A percentile compares a stretch with the other conserved stretches of the same genome.
phyloP scores from a whole-genome alignment of 768 basidiomycete genomes.

The Russula sp. region DNA sequence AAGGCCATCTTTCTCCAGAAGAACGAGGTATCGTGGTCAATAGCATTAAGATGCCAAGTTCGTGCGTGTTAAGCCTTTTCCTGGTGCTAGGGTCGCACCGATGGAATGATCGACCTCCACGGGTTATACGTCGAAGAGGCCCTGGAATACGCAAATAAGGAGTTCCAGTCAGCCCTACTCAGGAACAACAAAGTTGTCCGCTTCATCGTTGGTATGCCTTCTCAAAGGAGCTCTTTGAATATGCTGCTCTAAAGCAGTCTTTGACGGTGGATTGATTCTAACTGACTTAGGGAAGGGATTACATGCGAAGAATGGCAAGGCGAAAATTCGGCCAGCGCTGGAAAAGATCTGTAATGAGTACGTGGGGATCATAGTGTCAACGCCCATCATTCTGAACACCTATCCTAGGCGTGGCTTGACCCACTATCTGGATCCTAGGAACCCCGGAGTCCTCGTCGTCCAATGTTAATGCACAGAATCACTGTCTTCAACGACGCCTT shows the following conservation, averaged over 20 bases:
- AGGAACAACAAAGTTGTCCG: neutral
- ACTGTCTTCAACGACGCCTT: too few relatives aligned
- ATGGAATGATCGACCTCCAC: slow-evolving; percentile 19
- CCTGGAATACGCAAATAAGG: neutral
- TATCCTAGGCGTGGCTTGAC: slow-evolving; percentile 2
- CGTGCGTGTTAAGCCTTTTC: neutral
- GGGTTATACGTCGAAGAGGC: slow-evolving; percentile 11
- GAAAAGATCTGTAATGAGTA: slow-evolving; percentile 1
- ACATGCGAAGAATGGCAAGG: slow-evolving; percentile 8
- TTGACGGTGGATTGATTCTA: neutral
- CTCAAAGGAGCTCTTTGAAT: too few relatives aligned
- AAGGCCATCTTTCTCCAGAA: slow-evolving; percentile 4
- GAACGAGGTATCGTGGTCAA: slow-evolving; percentile 10
- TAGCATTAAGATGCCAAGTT: neutral
- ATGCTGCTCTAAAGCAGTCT: neutral
- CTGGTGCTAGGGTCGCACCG: neutral
- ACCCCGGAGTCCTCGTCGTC: slow-evolving; percentile 20
- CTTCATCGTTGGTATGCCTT: slow-evolving; percentile 19
- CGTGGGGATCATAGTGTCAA: neutral
- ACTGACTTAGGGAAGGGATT: slow-evolving; percentile 4
- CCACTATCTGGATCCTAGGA: slow-evolving; percentile 8
- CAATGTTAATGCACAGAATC: neutral
- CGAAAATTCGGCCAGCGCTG: slow-evolving; percentile 21
- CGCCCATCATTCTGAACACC: neutral
- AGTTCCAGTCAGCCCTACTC: neutral